Conservation (phyloP, 2,329 filamentous ascomycete species). For the Aspergillus amoenus region DNA sequence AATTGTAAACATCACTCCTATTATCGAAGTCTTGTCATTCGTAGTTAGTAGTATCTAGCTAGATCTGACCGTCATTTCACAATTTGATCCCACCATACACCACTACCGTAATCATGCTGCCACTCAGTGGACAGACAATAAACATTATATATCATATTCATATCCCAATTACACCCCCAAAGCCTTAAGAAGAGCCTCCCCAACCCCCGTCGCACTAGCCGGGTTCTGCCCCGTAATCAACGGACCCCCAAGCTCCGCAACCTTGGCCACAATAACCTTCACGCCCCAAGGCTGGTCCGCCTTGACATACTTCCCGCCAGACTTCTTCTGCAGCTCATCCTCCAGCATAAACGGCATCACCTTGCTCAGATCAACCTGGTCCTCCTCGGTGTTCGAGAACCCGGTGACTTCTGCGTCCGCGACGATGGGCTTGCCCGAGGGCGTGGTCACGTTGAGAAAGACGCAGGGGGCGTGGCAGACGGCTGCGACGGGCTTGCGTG, state of each 20-base stretch:
- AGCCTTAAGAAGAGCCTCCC: constrained; percentile 43
- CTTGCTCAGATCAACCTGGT: constrained; percentile 37
- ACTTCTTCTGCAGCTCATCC: constrained; percentile 39
- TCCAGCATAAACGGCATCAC: constrained; percentile 49
- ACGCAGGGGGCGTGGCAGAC: constrained; percentile 51
- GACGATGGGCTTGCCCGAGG: constrained; percentile 43
- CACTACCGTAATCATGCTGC: background rate
- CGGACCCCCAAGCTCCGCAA: constrained; percentile 24
- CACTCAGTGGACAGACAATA: too few relatives aligned
- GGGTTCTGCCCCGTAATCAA: constrained; percentile 52
- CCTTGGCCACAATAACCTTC: constrained; percentile 43
- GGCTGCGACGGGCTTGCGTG: constrained; percentile 49
- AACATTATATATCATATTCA: too few relatives aligned
- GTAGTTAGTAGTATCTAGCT: background rate
- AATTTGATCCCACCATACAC: too few relatives aligned
- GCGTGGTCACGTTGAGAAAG: constrained; percentile 44
- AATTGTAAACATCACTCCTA: too few relatives aligned
- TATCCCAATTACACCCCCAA: constrained; percentile 12
- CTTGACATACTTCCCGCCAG: constrained; percentile 45
- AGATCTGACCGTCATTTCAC: background rate
- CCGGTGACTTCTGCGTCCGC: constrained; percentile 43
- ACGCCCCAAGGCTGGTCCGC: constrained; percentile 44
- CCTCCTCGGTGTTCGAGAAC: constrained; percentile 50
- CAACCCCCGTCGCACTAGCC: constrained; percentile 43
- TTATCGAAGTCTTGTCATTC: too few relatives aligned